These are phyloP conservation scores for Rhypophila decipiens DNA, from an alignment of 495 filamentous ascomycete genomes.

Conservation along the genomic window DNA sequence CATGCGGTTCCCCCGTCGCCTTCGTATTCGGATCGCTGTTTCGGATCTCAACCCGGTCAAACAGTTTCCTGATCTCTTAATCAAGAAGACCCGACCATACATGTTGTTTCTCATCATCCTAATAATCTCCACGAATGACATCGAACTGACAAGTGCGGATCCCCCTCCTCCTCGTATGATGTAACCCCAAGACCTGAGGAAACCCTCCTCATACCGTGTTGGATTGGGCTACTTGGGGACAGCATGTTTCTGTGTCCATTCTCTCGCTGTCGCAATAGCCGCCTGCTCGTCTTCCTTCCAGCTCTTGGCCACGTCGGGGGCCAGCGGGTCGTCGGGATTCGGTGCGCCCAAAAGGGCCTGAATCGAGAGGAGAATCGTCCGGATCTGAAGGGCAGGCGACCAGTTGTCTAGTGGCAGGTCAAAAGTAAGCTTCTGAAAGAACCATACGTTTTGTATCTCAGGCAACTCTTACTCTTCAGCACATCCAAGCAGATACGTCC, in stretches of 20 bases:
- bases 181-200: too few species aligned
- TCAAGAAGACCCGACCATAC: too few species aligned
- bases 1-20: too few species aligned
- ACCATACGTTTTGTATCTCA: neutral
- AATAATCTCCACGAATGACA: too few species aligned
- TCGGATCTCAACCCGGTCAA: too few species aligned
- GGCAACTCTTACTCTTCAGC: conserved; percentile 70
- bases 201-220: too few species aligned
- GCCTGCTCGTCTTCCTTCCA: conserved; percentile 95
- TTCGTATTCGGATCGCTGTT: too few species aligned
- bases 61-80: too few species aligned
- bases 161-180: too few species aligned
- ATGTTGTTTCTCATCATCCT: too few species aligned
- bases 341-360: conserved; percentile 93
- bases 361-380: conserved; percentile 94
- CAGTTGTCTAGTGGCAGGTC: conserved; percentile 72
- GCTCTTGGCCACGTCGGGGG: conserved; percentile 93
- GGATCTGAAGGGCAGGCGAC: conserved; percentile 96
- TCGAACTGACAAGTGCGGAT: too few species aligned
- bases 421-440: neutral
- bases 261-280: conserved; percentile 80
- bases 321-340: conserved; percentile 94
- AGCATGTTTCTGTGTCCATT: conserved; percentile 81
- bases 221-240: conserved; percentile 12
- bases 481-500: conserved; percentile 97